A percentile compares a stretch with the other conserved stretches of the same genome.
Conservation (phyloP, 2,329 filamentous ascomycete genomes). For the Claviceps pazoutovae region DNA sequence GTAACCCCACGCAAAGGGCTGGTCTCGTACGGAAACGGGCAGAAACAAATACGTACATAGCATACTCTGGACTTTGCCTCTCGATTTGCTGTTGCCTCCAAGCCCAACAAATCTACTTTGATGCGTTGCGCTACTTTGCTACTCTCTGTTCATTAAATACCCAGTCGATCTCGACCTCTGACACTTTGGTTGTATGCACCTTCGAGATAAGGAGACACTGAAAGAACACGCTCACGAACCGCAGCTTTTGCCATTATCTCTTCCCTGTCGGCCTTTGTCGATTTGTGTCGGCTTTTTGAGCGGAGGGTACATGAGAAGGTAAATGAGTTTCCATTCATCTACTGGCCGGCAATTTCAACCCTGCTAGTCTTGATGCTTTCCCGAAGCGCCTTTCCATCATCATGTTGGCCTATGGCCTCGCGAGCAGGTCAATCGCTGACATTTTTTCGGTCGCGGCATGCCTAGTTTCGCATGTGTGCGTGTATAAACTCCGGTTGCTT, state of each 20-base stretch:
- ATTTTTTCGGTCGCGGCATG: neutral
- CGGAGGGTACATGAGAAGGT: neutral
- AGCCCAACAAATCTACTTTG: neutral
- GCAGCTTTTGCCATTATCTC: neutral
- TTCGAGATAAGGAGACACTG: neutral
- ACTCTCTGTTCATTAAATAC: neutral
- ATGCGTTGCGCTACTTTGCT: neutral
- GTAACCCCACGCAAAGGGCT: neutral
- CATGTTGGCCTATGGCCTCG: neutral
- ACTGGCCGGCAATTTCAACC: neutral
- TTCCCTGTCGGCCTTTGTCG: no score
- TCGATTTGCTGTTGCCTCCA: neutral
- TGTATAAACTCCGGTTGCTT: neutral
- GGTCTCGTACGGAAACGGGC: neutral
- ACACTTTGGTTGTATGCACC: neutral
- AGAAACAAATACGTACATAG: neutral
- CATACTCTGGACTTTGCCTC: neutral
- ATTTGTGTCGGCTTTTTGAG: neutral
- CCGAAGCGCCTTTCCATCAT: neutral
- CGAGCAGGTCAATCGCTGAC: neutral
- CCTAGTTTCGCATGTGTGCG: neutral
- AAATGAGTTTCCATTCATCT: neutral
- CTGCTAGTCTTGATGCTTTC: neutral
- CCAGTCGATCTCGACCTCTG: neutral
- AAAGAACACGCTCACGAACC: neutral